Conservation (phyloP, 2,329 filamentous ascomycete genomes). For the Talaromyces piceae region DNA sequence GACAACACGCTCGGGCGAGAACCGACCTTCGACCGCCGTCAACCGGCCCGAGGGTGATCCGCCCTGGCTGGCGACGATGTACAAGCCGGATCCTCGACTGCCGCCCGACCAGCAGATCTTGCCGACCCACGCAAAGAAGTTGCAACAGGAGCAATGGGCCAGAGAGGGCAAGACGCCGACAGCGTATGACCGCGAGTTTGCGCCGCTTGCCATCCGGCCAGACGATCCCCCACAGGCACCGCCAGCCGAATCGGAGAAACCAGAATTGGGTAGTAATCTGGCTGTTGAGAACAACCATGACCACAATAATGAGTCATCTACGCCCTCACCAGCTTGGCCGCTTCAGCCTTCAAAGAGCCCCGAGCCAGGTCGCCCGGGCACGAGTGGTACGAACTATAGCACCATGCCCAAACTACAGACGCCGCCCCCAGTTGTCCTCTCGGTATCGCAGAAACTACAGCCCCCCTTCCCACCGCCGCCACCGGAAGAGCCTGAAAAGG, state of each 20-base stretch:
- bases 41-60: slow-evolving; percentile 86
- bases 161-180: slow-evolving; percentile 80
- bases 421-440: slow-evolving; percentile 26
- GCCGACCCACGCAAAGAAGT: slow-evolving; percentile 80
- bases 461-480: slow-evolving; percentile 38
- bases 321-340: slow-evolving; percentile 16
- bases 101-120: slow-evolving; percentile 94
- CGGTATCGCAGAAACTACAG: slow-evolving; percentile 33
- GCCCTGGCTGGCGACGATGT: slow-evolving; percentile 90
- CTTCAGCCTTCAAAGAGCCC: slow-evolving; percentile 26
- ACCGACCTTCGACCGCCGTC: slow-evolving; percentile 45
- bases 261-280: slow-evolving; percentile 6
- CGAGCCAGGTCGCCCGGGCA: slow-evolving; percentile 30
- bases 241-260: slow-evolving; percentile 14
- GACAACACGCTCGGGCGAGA: slow-evolving; percentile 56
- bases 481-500: slow-evolving; percentile 48
- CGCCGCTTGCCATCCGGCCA: slow-evolving; percentile 56
- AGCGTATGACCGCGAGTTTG: slow-evolving; percentile 80
- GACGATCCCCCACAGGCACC: slow-evolving; percentile 23
- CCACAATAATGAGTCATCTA: too few species aligned
- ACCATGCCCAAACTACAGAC: slow-evolving; percentile 42
- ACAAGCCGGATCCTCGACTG: slow-evolving; percentile 88
- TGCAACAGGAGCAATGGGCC: slow-evolving; percentile 95
- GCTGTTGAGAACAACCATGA: not conserved
- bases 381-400: slow-evolving; percentile 43